Conservation (phyloP, 176 grass and related monocot species). For the maize (Zea mays) region Zm-B73-REFERENCE-NAM-5.0 NC_050096.1:210701001-210701500, state of each 20-base stretch:
- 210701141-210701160: slow-evolving; percentile 29
- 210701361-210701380: too few species aligned
- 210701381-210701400: too few species aligned
- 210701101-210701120: neutral
- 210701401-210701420: too few species aligned
- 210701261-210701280: neutral
- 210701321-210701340: neutral
- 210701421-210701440: too few species aligned
- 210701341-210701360: too few species aligned
- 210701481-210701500: too few species aligned
- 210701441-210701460: too few species aligned
- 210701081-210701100: neutral
- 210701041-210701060: neutral
- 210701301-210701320: neutral
- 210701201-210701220: too few species aligned
- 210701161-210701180: slow-evolving; percentile 27
- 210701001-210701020: slow-evolving; percentile 13
- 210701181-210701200: neutral
- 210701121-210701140: slow-evolving; percentile 35
- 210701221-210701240: neutral
- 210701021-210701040: too few species aligned
- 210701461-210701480: too few species aligned
- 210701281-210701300: neutral
- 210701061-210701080: neutral
- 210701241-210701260: neutral